Percentiles rank a stretch among this genome's conserved stretches.
Evolutionary conservation across 306 rosid species (phyloP).

Genomic region (Abrus precatorius): DNA sequence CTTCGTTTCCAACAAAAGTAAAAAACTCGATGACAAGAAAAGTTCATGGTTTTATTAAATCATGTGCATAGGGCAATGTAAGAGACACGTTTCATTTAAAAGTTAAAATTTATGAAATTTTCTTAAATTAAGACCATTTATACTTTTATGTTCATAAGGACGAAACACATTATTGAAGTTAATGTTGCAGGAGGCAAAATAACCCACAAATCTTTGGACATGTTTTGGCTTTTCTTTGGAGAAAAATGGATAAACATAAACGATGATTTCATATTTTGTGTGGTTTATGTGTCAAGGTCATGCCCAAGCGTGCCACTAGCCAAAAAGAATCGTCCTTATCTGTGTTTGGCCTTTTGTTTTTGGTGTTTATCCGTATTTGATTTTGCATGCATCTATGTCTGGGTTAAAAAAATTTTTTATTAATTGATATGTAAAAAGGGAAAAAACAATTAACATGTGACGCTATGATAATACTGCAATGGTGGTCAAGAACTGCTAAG

Average conservation of each 20-base stretch:
- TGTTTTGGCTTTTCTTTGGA: neutral
- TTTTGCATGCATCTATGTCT: slow-evolving; percentile 8
- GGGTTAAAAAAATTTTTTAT: neutral
- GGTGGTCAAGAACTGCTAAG: neutral
- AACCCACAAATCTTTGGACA: neutral
- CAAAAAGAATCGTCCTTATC: slow-evolving; percentile 29
- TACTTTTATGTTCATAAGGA: neutral
- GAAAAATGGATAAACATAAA: neutral
- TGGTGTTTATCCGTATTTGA: neutral
- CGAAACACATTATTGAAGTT: neutral
- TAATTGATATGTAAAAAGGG: neutral
- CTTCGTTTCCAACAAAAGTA: too few relatives aligned
- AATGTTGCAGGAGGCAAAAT: neutral
- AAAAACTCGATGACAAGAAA: too few relatives aligned
- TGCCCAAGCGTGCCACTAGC: slow-evolving; percentile 25
- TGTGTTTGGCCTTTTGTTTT: slow-evolving; percentile 11
- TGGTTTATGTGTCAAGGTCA: slow-evolving; percentile 36
- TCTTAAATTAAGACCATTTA: neutral
- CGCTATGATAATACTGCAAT: neutral
- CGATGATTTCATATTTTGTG: slow-evolving; percentile 10
- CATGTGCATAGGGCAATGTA: too few relatives aligned
- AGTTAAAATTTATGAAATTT: neutral
- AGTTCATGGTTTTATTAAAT: too few relatives aligned
- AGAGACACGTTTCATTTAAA: neutral
- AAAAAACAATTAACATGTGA: neutral